Percentiles rank a stretch among this genome's conserved stretches.
Conservation (phyloP, 768 basidiomycete species). For the Neoboletus brunneissimus region DNA sequence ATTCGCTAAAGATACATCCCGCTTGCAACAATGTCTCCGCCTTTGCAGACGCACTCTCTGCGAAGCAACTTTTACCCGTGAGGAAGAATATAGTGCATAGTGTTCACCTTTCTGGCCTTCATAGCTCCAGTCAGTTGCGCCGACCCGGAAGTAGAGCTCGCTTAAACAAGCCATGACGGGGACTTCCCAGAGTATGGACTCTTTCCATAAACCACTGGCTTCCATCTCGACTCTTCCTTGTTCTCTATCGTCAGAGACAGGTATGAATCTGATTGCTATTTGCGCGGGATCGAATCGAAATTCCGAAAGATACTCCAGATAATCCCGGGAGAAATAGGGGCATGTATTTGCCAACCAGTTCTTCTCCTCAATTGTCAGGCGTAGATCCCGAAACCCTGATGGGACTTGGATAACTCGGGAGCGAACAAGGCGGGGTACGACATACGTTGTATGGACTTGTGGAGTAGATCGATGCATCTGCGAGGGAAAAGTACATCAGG, state of each 20-base stretch:
- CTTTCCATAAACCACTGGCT: slow-evolving; percentile 69
- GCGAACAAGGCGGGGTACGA: slow-evolving; percentile 33
- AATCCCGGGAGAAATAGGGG: slow-evolving; percentile 68
- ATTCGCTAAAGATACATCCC: slow-evolving; percentile 77
- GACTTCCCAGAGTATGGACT: slow-evolving; percentile 94
- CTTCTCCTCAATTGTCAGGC: slow-evolving; percentile 58
- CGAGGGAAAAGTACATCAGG: slow-evolving; percentile 59
- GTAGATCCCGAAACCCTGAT: slow-evolving; percentile 66
- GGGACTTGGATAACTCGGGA: slow-evolving; percentile 15
- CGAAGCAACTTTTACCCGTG: background rate
- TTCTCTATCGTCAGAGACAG: slow-evolving; percentile 46
- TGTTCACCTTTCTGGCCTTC: slow-evolving; percentile 72
- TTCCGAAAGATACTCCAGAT: slow-evolving; percentile 70
- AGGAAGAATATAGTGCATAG: background rate
- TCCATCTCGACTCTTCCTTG: slow-evolving; percentile 72
- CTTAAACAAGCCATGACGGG: slow-evolving; percentile 91
- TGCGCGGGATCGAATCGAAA: slow-evolving; percentile 70
- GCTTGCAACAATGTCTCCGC: slow-evolving; percentile 57
- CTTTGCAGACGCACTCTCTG: slow-evolving; percentile 76
- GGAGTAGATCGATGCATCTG: slow-evolving; percentile 27
- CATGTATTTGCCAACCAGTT: slow-evolving; percentile 65
- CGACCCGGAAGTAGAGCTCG: slow-evolving; percentile 80
- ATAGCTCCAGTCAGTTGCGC: slow-evolving; percentile 79
- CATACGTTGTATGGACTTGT: slow-evolving; percentile 54
- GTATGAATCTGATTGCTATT: slow-evolving; percentile 62